phyloP scores from a whole-genome alignment of 495 filamentous ascomycete genomes.

The Apiosordaria backusii region DNA sequence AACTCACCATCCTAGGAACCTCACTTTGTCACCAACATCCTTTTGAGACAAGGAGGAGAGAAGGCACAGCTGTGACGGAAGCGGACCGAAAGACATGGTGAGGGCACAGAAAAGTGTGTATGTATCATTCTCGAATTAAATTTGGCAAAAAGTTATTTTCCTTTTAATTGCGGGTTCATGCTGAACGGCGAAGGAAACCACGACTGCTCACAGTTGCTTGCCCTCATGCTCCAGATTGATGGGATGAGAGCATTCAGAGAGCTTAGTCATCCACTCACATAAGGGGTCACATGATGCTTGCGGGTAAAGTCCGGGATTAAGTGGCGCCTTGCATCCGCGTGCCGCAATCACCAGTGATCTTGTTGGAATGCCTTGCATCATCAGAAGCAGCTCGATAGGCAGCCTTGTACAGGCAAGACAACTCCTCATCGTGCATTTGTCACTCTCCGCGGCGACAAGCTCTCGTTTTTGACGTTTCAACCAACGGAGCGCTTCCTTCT shows the following conservation, averaged over 20 bases:
- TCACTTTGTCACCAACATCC: conserved; percentile 66
- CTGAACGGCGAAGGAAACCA: neutral
- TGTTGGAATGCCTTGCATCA: conserved; percentile 25
- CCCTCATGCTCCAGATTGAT: neutral
- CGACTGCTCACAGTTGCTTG: neutral
- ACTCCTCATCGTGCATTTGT: conserved; percentile 7
- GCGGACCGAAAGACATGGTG: conserved; percentile 55
- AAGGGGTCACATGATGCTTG: conserved; percentile 22
- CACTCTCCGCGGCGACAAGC: neutral
- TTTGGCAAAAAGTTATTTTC: neutral
- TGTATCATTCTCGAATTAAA: neutral
- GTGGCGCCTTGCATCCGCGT: conserved; percentile 2
- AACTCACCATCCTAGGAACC: conserved; percentile 87
- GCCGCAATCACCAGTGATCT: conserved; percentile 13
- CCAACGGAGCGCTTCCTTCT: neutral
- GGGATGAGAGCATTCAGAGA: neutral
- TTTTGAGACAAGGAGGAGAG: conserved; percentile 58
- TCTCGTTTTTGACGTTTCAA: neutral
- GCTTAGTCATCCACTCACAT: neutral
- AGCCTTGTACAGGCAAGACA: conserved; percentile 20
- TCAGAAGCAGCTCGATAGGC: conserved; percentile 21
- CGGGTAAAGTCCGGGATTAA: conserved; percentile 19
- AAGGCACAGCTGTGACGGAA: conserved; percentile 63
- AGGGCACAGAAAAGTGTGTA: neutral
- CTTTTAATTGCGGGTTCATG: neutral